These are phyloP conservation scores for Sporobolomyces phaffii DNA, from an alignment of 768 basidiomycete species.

Conservation along the genomic window DNA sequence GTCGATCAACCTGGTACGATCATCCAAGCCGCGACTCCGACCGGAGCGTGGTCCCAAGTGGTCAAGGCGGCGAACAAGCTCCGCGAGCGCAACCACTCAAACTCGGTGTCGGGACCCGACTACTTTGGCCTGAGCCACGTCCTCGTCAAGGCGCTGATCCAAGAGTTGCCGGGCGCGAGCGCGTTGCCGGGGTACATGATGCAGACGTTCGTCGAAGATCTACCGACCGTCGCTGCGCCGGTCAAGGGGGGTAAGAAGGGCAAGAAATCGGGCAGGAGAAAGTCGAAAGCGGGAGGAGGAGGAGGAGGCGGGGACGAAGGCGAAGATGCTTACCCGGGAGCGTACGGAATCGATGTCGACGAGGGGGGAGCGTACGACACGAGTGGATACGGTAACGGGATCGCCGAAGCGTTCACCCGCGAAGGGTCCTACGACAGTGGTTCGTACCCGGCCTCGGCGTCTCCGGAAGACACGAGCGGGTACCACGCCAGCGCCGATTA, in stretches of 20 bases:
- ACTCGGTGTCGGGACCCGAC: conserved; percentile 80
- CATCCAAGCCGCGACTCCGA: conserved; percentile 77
- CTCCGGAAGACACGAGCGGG: neutral
- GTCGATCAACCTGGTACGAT: conserved; percentile 65
- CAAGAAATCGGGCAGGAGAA: neutral
- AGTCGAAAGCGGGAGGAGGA: conserved; percentile 9
- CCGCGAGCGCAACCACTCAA: conserved; percentile 73
- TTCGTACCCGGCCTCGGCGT: conserved; percentile 5
- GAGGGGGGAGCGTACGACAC: neutral
- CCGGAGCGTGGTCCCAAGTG: conserved; percentile 77
- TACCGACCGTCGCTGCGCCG: neutral
- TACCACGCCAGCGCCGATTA: neutral
- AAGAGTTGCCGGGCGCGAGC: conserved; percentile 69
- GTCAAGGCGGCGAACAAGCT: conserved; percentile 75
- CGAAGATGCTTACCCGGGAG: neutral
- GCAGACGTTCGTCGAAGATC: conserved; percentile 76
- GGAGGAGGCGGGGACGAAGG: neutral
- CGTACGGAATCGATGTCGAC: conserved; percentile 3
- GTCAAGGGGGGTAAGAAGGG: neutral
- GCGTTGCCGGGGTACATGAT: conserved; percentile 72
- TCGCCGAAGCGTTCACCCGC: neutral
- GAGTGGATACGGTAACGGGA: conserved; percentile 11
- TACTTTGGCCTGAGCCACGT: conserved; percentile 83
- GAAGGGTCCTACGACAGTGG: conserved; percentile 10
- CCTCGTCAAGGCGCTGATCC: conserved; percentile 83